These are phyloP conservation scores for Hysterium pulicare DNA, from an alignment of 2,329 filamentous ascomycete genomes.

Conservation along the genomic window DNA sequence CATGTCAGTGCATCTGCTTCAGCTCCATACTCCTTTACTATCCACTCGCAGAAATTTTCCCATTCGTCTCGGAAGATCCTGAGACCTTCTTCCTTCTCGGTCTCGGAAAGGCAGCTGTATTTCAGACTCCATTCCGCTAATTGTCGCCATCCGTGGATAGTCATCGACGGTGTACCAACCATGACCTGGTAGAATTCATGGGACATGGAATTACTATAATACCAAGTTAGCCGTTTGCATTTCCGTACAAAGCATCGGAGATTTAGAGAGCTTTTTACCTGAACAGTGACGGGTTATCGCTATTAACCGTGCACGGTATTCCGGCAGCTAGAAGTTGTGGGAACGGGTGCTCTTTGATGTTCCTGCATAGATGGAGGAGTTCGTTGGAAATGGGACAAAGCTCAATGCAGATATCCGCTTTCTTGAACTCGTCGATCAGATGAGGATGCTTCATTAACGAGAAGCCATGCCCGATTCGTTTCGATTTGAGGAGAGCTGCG, in stretches of 20 bases:
- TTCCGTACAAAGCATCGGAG: background rate
- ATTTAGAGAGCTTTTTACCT: conserved; percentile 42
- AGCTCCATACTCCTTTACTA: too few species aligned
- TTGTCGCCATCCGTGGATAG: conserved; percentile 68
- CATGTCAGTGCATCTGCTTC: too few species aligned
- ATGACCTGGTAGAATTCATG: conserved; percentile 77
- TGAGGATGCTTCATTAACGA: conserved; percentile 61
- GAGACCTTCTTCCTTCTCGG: conserved; percentile 40
- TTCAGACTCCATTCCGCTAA: conserved; percentile 46
- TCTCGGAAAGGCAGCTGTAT: conserved; percentile 39
- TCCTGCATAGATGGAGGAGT: conserved; percentile 65
- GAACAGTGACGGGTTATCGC: conserved; percentile 72
- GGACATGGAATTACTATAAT: conserved; percentile 61
- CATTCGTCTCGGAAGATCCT: conserved; percentile 55
- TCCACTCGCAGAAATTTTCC: conserved; percentile 55
- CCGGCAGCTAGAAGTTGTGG: conserved; percentile 68
- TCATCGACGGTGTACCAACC: conserved; percentile 65
- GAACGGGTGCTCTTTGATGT: conserved; percentile 63
- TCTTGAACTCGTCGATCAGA: conserved; percentile 64
- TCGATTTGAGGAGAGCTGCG: conserved; percentile 62
- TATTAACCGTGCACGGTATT: conserved; percentile 70
- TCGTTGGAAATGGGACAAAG: conserved; percentile 77
- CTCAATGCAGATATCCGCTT: conserved; percentile 64
- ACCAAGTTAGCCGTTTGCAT: conserved; percentile 7
- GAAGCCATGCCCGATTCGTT: conserved; percentile 72